A percentile compares a stretch with the other conserved stretches of the same genome.
phyloP scores from a whole-genome alignment of 345 rosid genomes.

The Geranium brycei region DNA sequence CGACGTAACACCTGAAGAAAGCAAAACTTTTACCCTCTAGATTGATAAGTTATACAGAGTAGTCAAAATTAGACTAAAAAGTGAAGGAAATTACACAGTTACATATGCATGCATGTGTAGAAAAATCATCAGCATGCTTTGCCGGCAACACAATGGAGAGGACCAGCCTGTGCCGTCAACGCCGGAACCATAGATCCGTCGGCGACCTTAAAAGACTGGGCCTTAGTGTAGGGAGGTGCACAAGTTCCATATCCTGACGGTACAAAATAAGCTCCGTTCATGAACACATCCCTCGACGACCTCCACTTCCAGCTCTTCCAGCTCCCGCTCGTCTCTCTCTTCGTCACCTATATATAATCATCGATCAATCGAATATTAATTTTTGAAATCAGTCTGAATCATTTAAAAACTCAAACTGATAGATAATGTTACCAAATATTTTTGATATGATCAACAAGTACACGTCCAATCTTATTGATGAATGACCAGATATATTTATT shows the following conservation, averaged over 20 bases:
- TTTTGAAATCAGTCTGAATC: too few species aligned
- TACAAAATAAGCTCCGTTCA: conserved; percentile 79
- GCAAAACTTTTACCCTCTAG: neutral
- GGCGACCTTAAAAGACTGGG: conserved; percentile 45
- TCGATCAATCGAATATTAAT: too few species aligned
- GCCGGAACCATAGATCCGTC: conserved; percentile 49
- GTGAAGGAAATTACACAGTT: neutral
- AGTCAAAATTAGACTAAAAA: too few species aligned
- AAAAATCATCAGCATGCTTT: conserved; percentile 21
- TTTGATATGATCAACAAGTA: too few species aligned
- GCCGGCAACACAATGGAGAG: conserved; percentile 29
- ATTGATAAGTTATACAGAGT: neutral
- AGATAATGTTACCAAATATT: too few species aligned
- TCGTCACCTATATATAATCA: too few species aligned
- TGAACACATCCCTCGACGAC: conserved; percentile 54
- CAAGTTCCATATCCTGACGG: conserved; percentile 68
- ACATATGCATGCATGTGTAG: neutral
- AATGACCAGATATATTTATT: too few species aligned
- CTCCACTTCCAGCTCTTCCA: conserved; percentile 85
- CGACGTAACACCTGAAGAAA: too few species aligned
- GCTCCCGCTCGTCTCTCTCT: conserved; percentile 41
- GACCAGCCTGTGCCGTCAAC: conserved; percentile 64
- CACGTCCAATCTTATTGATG: too few species aligned
- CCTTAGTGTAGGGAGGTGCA: conserved; percentile 35
- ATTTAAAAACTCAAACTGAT: too few species aligned